Conservation (phyloP, 805 yeast species). For the Wickerhamiella allomyrinae region DNA sequence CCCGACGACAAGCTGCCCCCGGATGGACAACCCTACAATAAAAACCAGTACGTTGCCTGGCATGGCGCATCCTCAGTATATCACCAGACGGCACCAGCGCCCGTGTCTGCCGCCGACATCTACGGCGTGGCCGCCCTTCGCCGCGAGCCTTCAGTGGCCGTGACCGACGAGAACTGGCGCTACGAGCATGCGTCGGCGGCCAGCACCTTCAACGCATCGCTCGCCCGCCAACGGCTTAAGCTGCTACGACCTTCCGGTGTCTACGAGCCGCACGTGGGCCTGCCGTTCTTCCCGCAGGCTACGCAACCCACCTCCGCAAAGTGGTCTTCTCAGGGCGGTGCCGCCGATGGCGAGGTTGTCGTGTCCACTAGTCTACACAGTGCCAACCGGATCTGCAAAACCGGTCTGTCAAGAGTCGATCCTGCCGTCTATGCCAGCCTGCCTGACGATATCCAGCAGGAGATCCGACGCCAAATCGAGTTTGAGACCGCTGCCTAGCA, state of each 20-base stretch:
- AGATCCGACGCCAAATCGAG: slow-evolving; percentile 29
- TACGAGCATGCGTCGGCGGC: slow-evolving; percentile 71
- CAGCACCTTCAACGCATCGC: slow-evolving; percentile 49
- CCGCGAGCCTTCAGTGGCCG: slow-evolving; percentile 18
- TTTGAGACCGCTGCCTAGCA: slow-evolving; percentile 19
- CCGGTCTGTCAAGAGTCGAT: slow-evolving; percentile 54
- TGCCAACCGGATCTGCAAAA: slow-evolving; percentile 36
- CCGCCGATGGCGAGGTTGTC: neutral
- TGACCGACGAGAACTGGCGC: slow-evolving; percentile 61
- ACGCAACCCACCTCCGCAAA: slow-evolving; percentile 54
- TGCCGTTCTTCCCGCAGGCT: slow-evolving; percentile 51
- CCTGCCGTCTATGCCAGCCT: slow-evolving; percentile 35
- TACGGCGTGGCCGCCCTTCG: slow-evolving; percentile 15
- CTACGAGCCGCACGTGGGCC: slow-evolving; percentile 77
- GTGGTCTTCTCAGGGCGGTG: slow-evolving; percentile 12
- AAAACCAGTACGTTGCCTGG: slow-evolving; percentile 42
- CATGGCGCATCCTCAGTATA: slow-evolving; percentile 34
- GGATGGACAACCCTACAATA: slow-evolving; percentile 31
- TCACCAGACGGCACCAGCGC: slow-evolving; percentile 19
- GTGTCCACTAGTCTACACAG: slow-evolving; percentile 20
- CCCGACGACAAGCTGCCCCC: slow-evolving; percentile 39
- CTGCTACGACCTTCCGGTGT: slow-evolving; percentile 36
- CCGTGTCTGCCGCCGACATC: neutral
- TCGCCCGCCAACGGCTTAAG: slow-evolving; percentile 44
- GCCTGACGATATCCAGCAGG: slow-evolving; percentile 39